These are phyloP conservation scores for Cyberlindnera veronae DNA, from an alignment of 805 yeast genomes.

Conservation along the genomic window DNA sequence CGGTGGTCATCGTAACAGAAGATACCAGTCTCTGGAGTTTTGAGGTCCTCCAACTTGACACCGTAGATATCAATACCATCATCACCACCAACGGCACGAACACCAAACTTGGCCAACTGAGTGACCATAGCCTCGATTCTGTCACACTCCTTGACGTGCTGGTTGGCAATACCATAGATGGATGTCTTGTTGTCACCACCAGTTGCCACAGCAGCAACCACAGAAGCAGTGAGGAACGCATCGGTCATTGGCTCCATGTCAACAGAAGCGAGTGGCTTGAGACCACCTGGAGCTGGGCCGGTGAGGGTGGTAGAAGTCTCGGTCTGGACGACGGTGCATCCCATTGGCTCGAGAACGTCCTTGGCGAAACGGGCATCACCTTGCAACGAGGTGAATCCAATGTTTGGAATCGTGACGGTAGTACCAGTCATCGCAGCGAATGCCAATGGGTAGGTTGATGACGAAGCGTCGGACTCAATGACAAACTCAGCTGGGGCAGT, in stretches of 20 bases:
- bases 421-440: constrained; percentile 96
- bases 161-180: constrained; percentile 95
- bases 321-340: constrained; percentile 82
- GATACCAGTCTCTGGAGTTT: constrained; percentile 60
- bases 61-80: constrained; percentile 93
- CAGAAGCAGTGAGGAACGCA: constrained; percentile 95
- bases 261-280: constrained; percentile 68
- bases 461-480: constrained; percentile 94
- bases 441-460: constrained; percentile 97
- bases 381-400: constrained; percentile 87
- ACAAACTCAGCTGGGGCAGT: constrained; percentile 80
- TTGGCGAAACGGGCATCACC: constrained; percentile 97
- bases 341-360: constrained; percentile 93
- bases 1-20: constrained; percentile 92
- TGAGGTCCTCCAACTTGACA: constrained; percentile 45
- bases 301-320: constrained; percentile 85
- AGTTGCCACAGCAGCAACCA: constrained; percentile 90
- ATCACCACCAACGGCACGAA: constrained; percentile 73
- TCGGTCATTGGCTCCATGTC: constrained; percentile 99
- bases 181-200: constrained; percentile 52
- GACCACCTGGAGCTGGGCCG: constrained; percentile 72
- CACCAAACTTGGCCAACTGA: constrained; percentile 89
- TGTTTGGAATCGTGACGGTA: constrained; percentile 88
- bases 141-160: constrained; percentile 96
- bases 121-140: constrained; percentile 92